Evolutionary conservation across 2,329 filamentous ascomycete genomes (phyloP).

Genomic region (Fusarium goolgardi): DNA sequence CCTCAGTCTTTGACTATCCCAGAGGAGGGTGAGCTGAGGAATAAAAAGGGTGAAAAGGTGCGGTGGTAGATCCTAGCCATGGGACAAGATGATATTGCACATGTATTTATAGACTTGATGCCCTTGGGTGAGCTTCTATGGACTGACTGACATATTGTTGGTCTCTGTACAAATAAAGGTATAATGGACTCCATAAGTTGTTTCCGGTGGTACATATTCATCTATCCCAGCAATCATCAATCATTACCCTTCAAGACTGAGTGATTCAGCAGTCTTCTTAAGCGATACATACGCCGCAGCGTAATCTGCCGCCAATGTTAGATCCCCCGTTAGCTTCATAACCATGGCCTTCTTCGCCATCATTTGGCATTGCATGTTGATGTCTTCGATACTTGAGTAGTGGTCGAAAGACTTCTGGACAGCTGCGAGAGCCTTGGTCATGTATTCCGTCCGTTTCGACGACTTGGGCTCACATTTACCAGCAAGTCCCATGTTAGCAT

Average conservation of each 20-base stretch:
- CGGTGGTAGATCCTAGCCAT: conserved; percentile 49
- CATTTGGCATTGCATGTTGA: conserved; percentile 78
- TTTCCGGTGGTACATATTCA: background rate
- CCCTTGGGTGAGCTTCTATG: conserved; percentile 2
- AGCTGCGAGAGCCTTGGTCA: conserved; percentile 69
- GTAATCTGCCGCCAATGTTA: conserved; percentile 71
- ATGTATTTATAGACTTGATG: conserved; percentile 20
- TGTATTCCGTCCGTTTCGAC: conserved; percentile 63
- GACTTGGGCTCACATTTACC: conserved; percentile 61
- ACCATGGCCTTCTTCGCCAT: conserved; percentile 85
- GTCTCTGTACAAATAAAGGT: conserved; percentile 34
- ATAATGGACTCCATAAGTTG: conserved; percentile 15
- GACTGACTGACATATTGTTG: background rate
- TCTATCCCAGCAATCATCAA: conserved; percentile 8
- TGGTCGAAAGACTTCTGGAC: conserved; percentile 72
- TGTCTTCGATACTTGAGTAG: conserved; percentile 73
- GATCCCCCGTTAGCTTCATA: conserved; percentile 75
- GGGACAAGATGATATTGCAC: conserved; percentile 1
- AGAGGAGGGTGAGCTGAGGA: conserved; percentile 51
- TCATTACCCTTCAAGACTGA: conserved; percentile 44
- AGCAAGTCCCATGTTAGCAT: conserved; percentile 82
- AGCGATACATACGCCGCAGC: conserved; percentile 73
- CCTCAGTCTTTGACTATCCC: conserved; percentile 24
- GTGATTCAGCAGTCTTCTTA: conserved; percentile 54
- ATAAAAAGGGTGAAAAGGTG: conserved; percentile 53